Evolutionary conservation across 78 protist genomes (phyloP), one percentile per base, ranked within the genome.

Genomic region (Dictyostelium firmibasis): DNA sequence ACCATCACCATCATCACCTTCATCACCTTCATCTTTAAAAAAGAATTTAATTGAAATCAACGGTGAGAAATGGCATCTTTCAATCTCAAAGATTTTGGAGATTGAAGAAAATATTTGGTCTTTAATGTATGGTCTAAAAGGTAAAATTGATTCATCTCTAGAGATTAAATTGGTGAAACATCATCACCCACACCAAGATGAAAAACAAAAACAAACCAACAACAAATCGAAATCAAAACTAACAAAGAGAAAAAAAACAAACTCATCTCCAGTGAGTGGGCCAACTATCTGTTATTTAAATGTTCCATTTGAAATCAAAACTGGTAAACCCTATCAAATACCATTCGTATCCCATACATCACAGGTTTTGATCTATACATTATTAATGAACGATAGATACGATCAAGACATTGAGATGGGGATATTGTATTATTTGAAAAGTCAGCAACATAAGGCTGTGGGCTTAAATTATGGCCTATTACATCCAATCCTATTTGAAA

Each of bases 51-150:
- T 81, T 20, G 87, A 81, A 20, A 89, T 78, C 13, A 36, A 81
- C 18, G 36, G 36, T 43, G 84, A 89, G 35, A 78, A 89, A n/a
- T 89, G 82, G 79, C 72, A 89, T 18, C 23, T 89, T 3, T 47
- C 41, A 69, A 81, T 89, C 4, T 38, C 87, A 16, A 89, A 81
- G 18, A 33, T 89, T 44, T 69, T 89, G 27, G 94, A 89, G 13
- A 89, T 89, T 20, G 94, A 89, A 81, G 94, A 89, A 35, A 89
- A 89, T 23, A 89, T 89, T 64, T 89, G 94, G 94, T 89, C 94
- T 1, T 76, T 78, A 33, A 89, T 89, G 94, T 89, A 89, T 81
- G 94, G 94, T n/a, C 14, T 89, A 18, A 89, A 89, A 70, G 94
- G 94, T 41, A 89, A 89, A 81, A 89, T 89, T 36, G 94, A 89